Base-by-base conservation (phyloP, 2,329 filamentous ascomycete species). In the Verticillium alfalfae region DNA sequence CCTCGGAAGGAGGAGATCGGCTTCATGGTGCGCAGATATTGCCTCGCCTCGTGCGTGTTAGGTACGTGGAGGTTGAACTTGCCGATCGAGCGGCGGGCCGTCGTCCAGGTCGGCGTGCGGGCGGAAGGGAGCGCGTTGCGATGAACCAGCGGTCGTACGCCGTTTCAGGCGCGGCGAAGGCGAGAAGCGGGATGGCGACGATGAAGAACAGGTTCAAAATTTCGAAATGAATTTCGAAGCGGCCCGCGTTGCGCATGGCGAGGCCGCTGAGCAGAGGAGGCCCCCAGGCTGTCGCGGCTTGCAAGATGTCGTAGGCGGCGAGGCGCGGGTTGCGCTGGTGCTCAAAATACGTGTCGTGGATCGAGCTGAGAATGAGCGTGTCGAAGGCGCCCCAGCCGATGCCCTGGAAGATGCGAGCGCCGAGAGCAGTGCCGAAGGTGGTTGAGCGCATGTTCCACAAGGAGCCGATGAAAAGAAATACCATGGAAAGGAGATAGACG, bases 381-480 rank as follows among this genome's bases (percentile, higher is more conserved):
- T 87, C 84, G 63, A 86, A 84, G 12, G 80, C 79, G 6, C 84
- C 84, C 81, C 84, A 85, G n/a, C 81, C 84, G 0, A 87, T 61
- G 1, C 83, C 84, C 67, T 86, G 83, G 38, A 87, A 75, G 18
- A 84, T 67, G 10, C 84, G 77, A 2, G 83, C 80, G 0, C 76
- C 77, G 77, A 86, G 79, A 67, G 79, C 81, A 61, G 80, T 74
- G 9, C 71, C 72, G 60, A 79, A 81, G 64, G 70, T 77, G 57
- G 69, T 68, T 5, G 79, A 75, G 18, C 74, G 73, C 63, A 78
- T 80, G 64, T 81, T 84, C 81, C 82, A 84, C 1, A 82, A 69
- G 3, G 76, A 74, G 1, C 83, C 83, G 52, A 79, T 71, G 54
- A 86, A 79, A 56, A 85, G 68, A 4, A 81, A 60, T 1, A 77